Evolutionary conservation across 345 rosid genomes (phyloP).

Genomic region (Bruguiera sexangula): DNA sequence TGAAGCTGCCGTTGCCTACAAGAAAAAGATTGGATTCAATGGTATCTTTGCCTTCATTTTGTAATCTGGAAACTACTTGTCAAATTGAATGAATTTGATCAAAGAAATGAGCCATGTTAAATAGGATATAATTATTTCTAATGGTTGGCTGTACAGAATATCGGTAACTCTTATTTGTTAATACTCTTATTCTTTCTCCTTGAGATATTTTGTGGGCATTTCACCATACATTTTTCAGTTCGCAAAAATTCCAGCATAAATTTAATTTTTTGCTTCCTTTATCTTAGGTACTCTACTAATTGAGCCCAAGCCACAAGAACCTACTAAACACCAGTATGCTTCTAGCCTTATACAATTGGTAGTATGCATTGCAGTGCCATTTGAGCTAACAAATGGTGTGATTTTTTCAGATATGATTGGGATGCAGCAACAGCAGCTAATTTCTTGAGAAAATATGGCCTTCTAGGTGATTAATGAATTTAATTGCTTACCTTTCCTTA

Average conservation of each 20-base stretch:
- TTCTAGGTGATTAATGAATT: constrained; percentile 37
- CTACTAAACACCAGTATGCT: constrained; percentile 80
- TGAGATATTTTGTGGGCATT: too few relatives aligned
- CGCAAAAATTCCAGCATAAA: too few relatives aligned
- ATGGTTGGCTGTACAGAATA: not conserved
- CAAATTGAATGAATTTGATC: not conserved
- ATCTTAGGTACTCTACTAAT: constrained; percentile 72
- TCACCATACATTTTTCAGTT: too few relatives aligned
- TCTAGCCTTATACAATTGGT: not conserved
- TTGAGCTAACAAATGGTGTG: constrained; percentile 3
- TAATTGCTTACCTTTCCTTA: constrained; percentile 1
- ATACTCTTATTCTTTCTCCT: not conserved
- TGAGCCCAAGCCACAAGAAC: constrained; percentile 99
- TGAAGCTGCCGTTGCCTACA: constrained; percentile 83
- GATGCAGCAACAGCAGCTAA: constrained; percentile 93
- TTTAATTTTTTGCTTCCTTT: not conserved
- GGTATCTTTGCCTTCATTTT: constrained; percentile 38
- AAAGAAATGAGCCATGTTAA: not conserved
- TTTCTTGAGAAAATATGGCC: constrained; percentile 82
- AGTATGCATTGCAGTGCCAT: not conserved
- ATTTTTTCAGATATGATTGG: constrained; percentile 70
- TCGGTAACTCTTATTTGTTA: not conserved
- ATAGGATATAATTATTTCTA: not conserved
- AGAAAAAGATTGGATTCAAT: constrained; percentile 94
- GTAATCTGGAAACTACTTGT: not conserved